These are phyloP conservation scores for Calendula officinalis DNA, from an alignment of 129 eudicot genomes.

Conservation along the genomic window DNA sequence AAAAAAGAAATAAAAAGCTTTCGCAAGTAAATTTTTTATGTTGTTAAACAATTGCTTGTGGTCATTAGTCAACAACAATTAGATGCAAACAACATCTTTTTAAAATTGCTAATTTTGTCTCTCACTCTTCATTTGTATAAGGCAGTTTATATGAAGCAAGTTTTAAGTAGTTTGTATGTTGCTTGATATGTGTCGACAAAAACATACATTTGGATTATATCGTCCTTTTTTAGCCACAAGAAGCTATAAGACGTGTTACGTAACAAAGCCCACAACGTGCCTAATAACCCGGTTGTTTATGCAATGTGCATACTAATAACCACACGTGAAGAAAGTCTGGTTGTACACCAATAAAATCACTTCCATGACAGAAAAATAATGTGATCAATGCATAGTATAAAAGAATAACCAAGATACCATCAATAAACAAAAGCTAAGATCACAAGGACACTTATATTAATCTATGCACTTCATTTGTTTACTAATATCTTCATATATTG, in stretches of 20 bases:
- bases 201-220: background rate
- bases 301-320: too few species aligned
- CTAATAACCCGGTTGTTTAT: background rate
- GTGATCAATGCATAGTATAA: too few species aligned
- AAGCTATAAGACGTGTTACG: background rate
- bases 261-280: background rate
- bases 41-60: background rate
- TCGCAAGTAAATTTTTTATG: background rate
- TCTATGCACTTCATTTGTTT: too few species aligned
- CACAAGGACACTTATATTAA: too few species aligned
- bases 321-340: background rate
- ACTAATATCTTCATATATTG: too few species aligned
- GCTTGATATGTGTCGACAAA: background rate
- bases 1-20: too few species aligned
- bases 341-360: background rate
- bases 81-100: background rate
- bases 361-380: background rate
- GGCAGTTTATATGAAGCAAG: background rate
- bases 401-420: too few species aligned
- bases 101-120: background rate
- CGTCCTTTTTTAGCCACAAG: conserved; percentile 5
- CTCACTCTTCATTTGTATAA: background rate
- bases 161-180: background rate
- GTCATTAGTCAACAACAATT: background rate
- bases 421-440: too few species aligned